Base-by-base conservation (phyloP, 1,284 basidiomycete genomes). In the Leccinum angustisporum region DNA sequence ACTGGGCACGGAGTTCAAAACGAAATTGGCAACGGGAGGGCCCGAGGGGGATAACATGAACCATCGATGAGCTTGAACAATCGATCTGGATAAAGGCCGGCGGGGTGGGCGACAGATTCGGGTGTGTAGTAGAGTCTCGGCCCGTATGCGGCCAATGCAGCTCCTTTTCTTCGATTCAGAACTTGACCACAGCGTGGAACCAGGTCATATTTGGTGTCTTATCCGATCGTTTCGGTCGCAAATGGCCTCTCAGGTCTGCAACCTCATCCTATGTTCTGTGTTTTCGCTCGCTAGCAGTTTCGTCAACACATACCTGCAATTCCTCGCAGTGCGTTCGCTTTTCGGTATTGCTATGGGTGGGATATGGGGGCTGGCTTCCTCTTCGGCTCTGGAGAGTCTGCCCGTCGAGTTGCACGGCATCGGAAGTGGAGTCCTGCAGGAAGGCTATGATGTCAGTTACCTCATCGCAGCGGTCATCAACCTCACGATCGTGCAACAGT, bases 261-360 rank as follows among this genome's bases (percentile, higher is more conserved):
- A 97, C 74, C 77, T 94, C 56, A 57, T 91, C 16, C 69, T 95
- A 54, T 85, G 93, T 65, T 80, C 83, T n/a, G 76, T 84, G 10
- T 85, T 97, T 62, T 89, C 95, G 67, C 85, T 98, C 16, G 92
- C 87, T 0, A 87, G 84, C 6, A 86, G 88, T 50, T 92, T 91
- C 72, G 86, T 86, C n/a, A 77, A 86, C 14, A 90, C 85, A 0
- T 92, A 82, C 76, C 25, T 62, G 0, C 81, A 88, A 66, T 92
- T 92, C 79, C 83, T 92, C 51, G 90, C 81, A 18, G 76, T 92
- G 6, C 84, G 92, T 31, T 86, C 89, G 4, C 78, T 94, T 52
- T 95, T 95, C 69, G 93, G 92, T 67, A 83, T 96, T 59, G 89
- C 87, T 6, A 97, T 97, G 95, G 94, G 89, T 53, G 90, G 90